Conservation (phyloP, 2,329 filamentous ascomycete species). For the Aspergillus texensis region DNA sequence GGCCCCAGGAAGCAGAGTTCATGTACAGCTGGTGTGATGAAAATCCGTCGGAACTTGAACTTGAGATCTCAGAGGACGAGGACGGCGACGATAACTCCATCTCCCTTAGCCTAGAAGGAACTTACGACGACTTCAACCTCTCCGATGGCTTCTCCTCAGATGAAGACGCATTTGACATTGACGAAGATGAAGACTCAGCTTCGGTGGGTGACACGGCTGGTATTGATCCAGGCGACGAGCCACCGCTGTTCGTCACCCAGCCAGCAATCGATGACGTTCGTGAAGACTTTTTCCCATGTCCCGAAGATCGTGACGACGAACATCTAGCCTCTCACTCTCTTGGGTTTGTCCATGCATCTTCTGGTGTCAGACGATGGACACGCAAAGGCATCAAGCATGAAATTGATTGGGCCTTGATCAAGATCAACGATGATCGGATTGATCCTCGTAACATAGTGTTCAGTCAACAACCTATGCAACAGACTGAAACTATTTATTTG, state of each 20-base stretch:
- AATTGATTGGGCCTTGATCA: conserved; percentile 92
- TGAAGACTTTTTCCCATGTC: conserved; percentile 79
- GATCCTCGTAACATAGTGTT: conserved; percentile 72
- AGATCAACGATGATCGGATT: conserved; percentile 71
- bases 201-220: conserved; percentile 76
- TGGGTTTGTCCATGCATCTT: conserved; percentile 85
- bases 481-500: conserved; percentile 51
- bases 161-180: conserved; percentile 50
- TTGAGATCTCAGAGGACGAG: conserved; percentile 59
- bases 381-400: conserved; percentile 78
- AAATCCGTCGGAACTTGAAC: conserved; percentile 42
- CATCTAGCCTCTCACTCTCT: conserved; percentile 79
- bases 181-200: conserved; percentile 59
- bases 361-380: conserved; percentile 77
- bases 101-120: conserved; percentile 39
- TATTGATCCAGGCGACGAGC: conserved; percentile 72
- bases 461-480: conserved; percentile 43
- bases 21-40: conserved; percentile 44
- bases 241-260: conserved; percentile 82
- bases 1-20: conserved; percentile 32
- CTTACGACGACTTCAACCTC: conserved; percentile 47
- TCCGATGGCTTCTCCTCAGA: conserved; percentile 55
- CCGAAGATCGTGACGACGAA: conserved; percentile 75
- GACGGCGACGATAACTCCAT: conserved; percentile 46
- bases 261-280: conserved; percentile 87